Evolutionary conservation across 768 basidiomycete genomes (phyloP), one percentile per base, ranked within the genome.

Genomic region (Russula vinacea): DNA sequence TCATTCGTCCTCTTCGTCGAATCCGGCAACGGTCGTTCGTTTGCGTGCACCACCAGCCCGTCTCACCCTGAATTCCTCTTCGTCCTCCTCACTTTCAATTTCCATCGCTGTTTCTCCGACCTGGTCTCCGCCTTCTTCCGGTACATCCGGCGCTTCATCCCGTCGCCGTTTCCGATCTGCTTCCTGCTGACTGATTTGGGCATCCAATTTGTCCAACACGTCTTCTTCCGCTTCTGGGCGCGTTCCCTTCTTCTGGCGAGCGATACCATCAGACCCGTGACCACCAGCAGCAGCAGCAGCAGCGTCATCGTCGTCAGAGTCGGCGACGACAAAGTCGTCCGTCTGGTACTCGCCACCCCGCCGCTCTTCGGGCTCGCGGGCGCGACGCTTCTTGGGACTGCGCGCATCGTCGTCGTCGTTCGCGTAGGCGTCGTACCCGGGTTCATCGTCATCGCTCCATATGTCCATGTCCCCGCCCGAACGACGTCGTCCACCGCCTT

Each of bases 251-350:
- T 74, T 76, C 47, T 62, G 57, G 49, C 63, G 37, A 50, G 66
- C 39, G 50, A 56, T 32, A 60, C 64, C 52, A 52, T 69, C 56
- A 61, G 66, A 39, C 52, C 58, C 54, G 35, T 51, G 54, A 50
- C 32, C 45, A 29, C 2, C 29, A 37, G 29, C n/a, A 39, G 58
- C 70, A 50, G 26, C 45, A 29, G 29, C 29, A 37, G 29, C n/a
- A 39, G 58, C 70, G 11, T 44, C 69, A 3, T 88, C 89, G 32
- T 89, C 88, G 47, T 91, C 90, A 19, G 85, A 86, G 68, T 92
- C 90, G 16, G 87, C 85, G 13, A 92, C 92, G 33, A 94, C 78
- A 70, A 94, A 94, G 70, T 91, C 91, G 71, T 94, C 91, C 62
- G 87, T 84, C 72, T 90, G 88, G 68, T 93, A 93, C 49, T 91